Evolutionary conservation across 179 eudicot species (phyloP).

Genomic region (Patellifolia procumbens): DNA sequence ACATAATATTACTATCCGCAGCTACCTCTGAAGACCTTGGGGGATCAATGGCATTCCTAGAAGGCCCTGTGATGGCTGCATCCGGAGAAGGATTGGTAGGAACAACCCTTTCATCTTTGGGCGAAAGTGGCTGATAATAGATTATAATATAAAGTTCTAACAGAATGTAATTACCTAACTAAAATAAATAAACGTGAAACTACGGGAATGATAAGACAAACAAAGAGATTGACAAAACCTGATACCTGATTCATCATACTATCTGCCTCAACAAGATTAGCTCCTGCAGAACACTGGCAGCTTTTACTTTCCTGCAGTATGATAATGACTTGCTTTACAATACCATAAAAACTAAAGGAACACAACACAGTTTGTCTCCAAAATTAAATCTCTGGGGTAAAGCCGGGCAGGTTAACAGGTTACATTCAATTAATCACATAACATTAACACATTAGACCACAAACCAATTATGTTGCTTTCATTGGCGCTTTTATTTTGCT

Average conservation of each 20-base stretch:
- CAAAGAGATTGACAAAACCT: neutral
- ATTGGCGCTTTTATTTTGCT: neutral
- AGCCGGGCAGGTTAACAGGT: too few species aligned
- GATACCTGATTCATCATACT: slow-evolving; percentile 71
- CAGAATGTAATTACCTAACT: slow-evolving; percentile 28
- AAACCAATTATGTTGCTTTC: neutral
- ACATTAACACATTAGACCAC: neutral
- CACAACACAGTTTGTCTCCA: neutral
- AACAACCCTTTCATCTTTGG: slow-evolving; percentile 80
- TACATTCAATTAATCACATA: too few species aligned
- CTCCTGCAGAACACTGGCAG: slow-evolving; percentile 42
- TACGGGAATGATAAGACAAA: neutral
- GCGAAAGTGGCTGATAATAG: slow-evolving; percentile 61
- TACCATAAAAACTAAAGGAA: neutral
- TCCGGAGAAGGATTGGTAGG: slow-evolving; percentile 71
- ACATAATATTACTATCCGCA: slow-evolving; percentile 46
- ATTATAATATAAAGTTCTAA: slow-evolving; percentile 31
- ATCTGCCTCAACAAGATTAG: slow-evolving; percentile 47
- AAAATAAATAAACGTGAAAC: slow-evolving; percentile 3
- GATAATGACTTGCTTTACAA: neutral
- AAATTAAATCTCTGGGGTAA: neutral
- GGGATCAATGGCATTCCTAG: slow-evolving; percentile 55
- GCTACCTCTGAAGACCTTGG: slow-evolving; percentile 48
- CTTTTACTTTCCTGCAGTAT: neutral
- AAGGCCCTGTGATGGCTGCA: slow-evolving; percentile 61